Evolutionary conservation across 768 basidiomycete genomes (phyloP), one percentile per base, ranked within the genome.

Genomic region (Amanita polypyramis): DNA sequence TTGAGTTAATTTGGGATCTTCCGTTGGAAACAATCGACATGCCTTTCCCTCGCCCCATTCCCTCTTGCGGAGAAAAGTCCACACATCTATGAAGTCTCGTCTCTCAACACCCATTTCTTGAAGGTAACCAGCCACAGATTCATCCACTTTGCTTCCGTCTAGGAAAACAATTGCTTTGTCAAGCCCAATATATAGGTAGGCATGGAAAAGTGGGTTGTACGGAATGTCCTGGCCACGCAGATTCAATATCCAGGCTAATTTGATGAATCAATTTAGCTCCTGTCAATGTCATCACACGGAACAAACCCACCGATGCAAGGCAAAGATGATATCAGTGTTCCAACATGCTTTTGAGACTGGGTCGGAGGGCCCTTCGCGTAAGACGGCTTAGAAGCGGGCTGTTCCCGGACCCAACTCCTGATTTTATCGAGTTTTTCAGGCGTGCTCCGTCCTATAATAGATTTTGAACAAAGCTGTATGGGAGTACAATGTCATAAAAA

Each of bases 201-300:
- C 77, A 44, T 85, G 86, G 68, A 96, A 95, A 7, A 98, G 76
- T 0, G 95, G 95, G 60, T 90, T 93, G 70, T 80, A 89, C 0
- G 90, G 89, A 40, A 97, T 82, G 57, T 97, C 94, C 2, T 78
- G 75, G 30, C 93, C 94, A 42, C 95, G 84, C 46, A 94, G 68
- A 59, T 98, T 98, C 29, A 97, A 70, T 2, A 87, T 57, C 69
- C 90, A 96, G 0, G 95, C 95, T 79, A 65, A 25, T 40, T 20
- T 2, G 12, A 38, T 47, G 33, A 27, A 44, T 40, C n/a, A 39
- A 21, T 44, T 19, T 36, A 43, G 38, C 51, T 27, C 54, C 29
- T 17, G 20, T 20, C 12, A 20, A 34, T 38, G 40, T 33, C 27
- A 30, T 42, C 3, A 42, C 14, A n/a, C 12, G 9, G n/a, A 30